Evolutionary conservation across 371 early-diverging fungal species (phyloP).

Genomic region (Mucor lusitanicus): DNA sequence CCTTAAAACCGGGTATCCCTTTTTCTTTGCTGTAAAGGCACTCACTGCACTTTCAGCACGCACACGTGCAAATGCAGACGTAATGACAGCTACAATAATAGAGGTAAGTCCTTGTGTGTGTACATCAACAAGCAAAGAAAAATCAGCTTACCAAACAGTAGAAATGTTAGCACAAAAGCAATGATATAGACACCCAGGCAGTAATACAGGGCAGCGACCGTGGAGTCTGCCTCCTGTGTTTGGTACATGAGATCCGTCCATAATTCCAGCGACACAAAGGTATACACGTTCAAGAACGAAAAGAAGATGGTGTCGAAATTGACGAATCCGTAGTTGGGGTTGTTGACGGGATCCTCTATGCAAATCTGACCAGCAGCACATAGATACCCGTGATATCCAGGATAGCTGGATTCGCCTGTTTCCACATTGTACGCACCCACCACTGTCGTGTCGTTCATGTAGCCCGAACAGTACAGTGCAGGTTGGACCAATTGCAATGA

Average conservation of each 20-base stretch:
- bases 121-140: neutral
- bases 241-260: constrained; percentile 64
- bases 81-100: constrained; percentile 52
- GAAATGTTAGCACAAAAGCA: constrained; percentile 55
- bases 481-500: constrained; percentile 42
- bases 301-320: constrained; percentile 57
- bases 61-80: constrained; percentile 61
- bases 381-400: constrained; percentile 34
- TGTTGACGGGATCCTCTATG: constrained; percentile 44
- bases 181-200: constrained; percentile 56
- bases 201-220: constrained; percentile 49
- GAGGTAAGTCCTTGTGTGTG: neutral
- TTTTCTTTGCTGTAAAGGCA: constrained; percentile 56
- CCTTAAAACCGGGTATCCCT: constrained; percentile 27
- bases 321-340: constrained; percentile 47
- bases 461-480: constrained; percentile 56
- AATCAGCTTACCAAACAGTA: constrained; percentile 60
- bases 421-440: constrained; percentile 43
- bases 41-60: constrained; percentile 53
- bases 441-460: constrained; percentile 45
- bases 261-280: constrained; percentile 55
- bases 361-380: constrained; percentile 54
- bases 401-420: constrained; percentile 35
- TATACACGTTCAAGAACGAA: constrained; percentile 55
- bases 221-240: constrained; percentile 56